phyloP scores from a whole-genome alignment of 2,329 filamentous ascomycete species.

The Pestalotiopsis sp. region DNA sequence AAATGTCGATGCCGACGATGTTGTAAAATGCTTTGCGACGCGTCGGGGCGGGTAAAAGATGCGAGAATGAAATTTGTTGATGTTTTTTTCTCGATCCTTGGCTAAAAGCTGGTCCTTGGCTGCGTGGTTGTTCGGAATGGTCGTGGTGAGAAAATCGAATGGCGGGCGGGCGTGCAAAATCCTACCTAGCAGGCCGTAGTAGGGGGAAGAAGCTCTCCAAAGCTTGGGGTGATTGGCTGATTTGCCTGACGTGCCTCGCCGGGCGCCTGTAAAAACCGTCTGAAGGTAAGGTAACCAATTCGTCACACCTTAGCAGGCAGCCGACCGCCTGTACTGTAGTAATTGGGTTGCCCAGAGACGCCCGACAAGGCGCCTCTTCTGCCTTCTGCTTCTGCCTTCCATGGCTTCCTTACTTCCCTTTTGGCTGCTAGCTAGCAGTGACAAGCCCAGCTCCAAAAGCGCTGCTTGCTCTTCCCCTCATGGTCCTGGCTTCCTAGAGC shows the following conservation, averaged over 20 bases:
- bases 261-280: neutral
- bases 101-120: constrained; percentile 2
- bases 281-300: neutral
- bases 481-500: neutral
- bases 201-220: neutral
- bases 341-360: neutral
- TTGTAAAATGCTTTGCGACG: constrained; percentile 6
- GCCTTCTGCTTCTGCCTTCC: neutral
- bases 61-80: constrained; percentile 13
- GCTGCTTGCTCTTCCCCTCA: neutral
- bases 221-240: neutral
- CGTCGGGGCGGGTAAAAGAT: constrained; percentile 2
- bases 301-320: neutral
- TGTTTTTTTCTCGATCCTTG: constrained; percentile 9
- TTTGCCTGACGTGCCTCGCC: neutral
- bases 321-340: neutral
- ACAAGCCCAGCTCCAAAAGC: neutral
- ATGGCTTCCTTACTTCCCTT: too few species aligned
- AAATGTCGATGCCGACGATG: neutral
- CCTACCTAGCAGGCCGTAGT: neutral
- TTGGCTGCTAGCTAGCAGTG: neutral
- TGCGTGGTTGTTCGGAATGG: neutral
- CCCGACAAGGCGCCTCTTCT: neutral
- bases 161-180: constrained; percentile 9
- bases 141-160: constrained; percentile 13